Evolutionary conservation across 176 grass and related monocot species (phyloP).

Genomic region (Luzula sylvatica): DNA sequence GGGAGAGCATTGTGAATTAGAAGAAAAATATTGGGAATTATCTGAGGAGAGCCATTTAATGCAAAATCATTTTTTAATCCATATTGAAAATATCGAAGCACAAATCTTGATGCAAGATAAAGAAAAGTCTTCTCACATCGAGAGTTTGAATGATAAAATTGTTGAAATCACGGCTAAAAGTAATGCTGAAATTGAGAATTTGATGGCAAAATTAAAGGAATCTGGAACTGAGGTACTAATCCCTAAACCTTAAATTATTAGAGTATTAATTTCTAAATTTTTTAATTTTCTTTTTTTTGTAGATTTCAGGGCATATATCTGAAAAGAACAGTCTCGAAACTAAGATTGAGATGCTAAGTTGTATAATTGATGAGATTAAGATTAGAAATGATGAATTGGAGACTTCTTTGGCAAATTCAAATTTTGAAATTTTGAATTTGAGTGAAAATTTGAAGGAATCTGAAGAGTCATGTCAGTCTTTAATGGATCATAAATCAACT

Average conservation of each 20-base stretch:
- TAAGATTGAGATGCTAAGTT: conserved; percentile 47
- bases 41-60: conserved; percentile 51
- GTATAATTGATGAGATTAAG: conserved; percentile 29
- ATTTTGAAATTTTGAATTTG: conserved; percentile 8
- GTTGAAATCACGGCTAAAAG: too few relatives aligned
- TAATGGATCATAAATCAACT: conserved; percentile 4
- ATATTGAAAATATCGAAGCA: too few relatives aligned
- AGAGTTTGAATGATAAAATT: too few relatives aligned
- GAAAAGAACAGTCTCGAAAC: conserved; percentile 43
- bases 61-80: conserved; percentile 29
- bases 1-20: conserved; percentile 35
- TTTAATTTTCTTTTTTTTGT: not conserved
- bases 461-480: conserved; percentile 9
- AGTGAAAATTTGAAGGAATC: conserved; percentile 16
- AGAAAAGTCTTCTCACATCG: too few relatives aligned
- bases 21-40: conserved; percentile 38
- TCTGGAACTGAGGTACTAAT: conserved; percentile 20
- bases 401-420: conserved; percentile 4
- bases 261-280: too few relatives aligned
- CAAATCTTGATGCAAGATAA: too few relatives aligned
- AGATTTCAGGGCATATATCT: conserved; percentile 40
- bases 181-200: too few relatives aligned
- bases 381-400: conserved; percentile 20
- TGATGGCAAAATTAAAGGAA: conserved; percentile 9
- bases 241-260: too few relatives aligned